Evolutionary conservation across 2,329 filamentous ascomycete genomes (phyloP), one percentile per base, ranked within the genome.

Genomic region (Fusarium scirpi): DNA sequence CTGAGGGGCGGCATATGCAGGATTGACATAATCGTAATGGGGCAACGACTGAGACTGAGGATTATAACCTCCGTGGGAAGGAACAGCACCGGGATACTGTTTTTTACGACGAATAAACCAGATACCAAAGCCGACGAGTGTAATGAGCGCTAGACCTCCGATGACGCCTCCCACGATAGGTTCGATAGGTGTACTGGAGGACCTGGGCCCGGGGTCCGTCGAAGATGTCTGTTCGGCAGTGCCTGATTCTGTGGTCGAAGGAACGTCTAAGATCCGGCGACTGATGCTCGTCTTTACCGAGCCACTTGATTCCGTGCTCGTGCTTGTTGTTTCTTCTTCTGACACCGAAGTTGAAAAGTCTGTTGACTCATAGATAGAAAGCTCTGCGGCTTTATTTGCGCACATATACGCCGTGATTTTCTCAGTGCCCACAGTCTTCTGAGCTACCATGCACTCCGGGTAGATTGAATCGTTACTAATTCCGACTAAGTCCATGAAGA

Each of bases 21-120:
- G 13, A 20, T 30, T 30, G 15, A 20, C 46, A 48, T 48, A 30
- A 22, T 30, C n/a, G 15, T 48, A 30, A 22, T 11, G 8, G 9
- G 27, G 46, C n/a, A 30, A 22, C n/a, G 46, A 30, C 20, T 48
- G 46, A 6, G n/a, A 16, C 10, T 20, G 46, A 16, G n/a, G 20
- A 16, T 48, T n/a, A 30, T 48, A 48, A 16, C 29, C 46, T 12
- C n/a, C 20, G 1, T 46, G 44, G 6, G 24, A 46, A 27, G 22
- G 16, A 11, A 25, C 24, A 46, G 24, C 44, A n/a, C 46, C 13
- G 4, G 13, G 5, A 16, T 32, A 3, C 6, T 22, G 56, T 25
- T 53, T 62, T 27, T 53, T 62, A 20, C 44, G 38, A 30, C 56
- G 46, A n/a, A 61, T 41, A 12, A 46, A 46, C 46, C 56, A 61